Percentiles rank a stretch among this genome's conserved stretches.
phyloP scores from a whole-genome alignment of 192 early-diverging fungal species.

The Podochytrium sp. region DNA sequence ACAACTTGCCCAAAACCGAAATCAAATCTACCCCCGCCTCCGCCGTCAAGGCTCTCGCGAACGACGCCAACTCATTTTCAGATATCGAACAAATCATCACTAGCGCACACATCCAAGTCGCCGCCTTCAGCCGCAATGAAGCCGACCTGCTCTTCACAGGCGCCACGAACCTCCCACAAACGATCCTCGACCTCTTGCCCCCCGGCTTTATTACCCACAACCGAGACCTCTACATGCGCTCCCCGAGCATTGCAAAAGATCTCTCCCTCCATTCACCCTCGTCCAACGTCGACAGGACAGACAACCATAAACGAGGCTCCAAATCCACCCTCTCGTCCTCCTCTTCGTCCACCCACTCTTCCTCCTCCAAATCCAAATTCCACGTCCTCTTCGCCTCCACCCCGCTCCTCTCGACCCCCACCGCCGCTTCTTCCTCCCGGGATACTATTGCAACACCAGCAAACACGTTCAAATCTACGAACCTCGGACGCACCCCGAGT shows the following conservation, averaged over 20 bases:
- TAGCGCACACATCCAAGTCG: slow-evolving; percentile 4
- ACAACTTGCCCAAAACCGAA: background rate
- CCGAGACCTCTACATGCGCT: background rate
- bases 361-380: no score
- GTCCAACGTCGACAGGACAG: background rate
- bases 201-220: background rate
- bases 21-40: background rate
- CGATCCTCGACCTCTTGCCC: background rate
- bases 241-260: background rate
- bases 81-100: background rate
- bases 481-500: no score
- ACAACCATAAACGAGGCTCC: background rate
- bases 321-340: background rate
- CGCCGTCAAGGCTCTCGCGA: background rate
- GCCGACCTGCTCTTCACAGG: background rate
- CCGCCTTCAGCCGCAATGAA: slow-evolving; percentile 4
- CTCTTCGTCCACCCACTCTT: no score
- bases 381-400: no score
- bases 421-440: no score
- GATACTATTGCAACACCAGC: no score
- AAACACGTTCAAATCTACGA: no score
- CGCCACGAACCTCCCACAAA: background rate
- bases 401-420: no score
- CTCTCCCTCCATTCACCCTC: background rate
- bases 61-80: background rate